A percentile compares a stretch with the other conserved stretches of the same genome.
Conservation (phyloP, 2,329 filamentous ascomycete species). For the Colletotrichum kahawae region DNA sequence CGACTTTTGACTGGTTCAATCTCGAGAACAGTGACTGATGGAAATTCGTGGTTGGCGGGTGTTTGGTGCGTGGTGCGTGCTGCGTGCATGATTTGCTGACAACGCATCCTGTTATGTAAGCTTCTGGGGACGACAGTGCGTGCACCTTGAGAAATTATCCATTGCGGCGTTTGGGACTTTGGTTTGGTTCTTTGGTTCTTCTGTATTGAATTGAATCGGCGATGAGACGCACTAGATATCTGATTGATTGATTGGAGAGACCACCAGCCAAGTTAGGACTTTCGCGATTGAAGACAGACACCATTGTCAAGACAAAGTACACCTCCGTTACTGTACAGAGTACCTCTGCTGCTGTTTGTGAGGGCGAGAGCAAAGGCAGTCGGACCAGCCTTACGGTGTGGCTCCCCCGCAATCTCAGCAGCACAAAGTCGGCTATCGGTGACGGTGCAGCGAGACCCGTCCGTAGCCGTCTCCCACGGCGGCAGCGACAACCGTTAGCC, state of each 20-base stretch:
- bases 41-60: background rate
- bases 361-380: background rate
- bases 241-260: background rate
- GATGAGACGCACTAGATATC: background rate
- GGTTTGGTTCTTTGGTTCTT: background rate
- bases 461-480: background rate
- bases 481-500: conserved; percentile 8
- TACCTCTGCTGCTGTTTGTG: background rate
- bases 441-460: conserved; percentile 19
- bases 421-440: conserved; percentile 13
- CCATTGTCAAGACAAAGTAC: background rate
- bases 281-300: background rate
- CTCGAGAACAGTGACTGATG: background rate
- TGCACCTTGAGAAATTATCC: background rate
- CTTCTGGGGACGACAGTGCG: background rate
- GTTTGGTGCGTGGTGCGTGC: background rate
- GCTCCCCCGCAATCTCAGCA: conserved; percentile 4
- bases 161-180: background rate
- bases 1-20: background rate
- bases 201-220: background rate
- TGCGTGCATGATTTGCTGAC: background rate
- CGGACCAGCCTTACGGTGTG: background rate
- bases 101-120: background rate
- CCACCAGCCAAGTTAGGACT: background rate
- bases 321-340: background rate